A percentile compares a stretch with the other conserved stretches of the same genome.
phyloP scores from a whole-genome alignment of 495 filamentous ascomycete species.

The Tuber brumale region DNA sequence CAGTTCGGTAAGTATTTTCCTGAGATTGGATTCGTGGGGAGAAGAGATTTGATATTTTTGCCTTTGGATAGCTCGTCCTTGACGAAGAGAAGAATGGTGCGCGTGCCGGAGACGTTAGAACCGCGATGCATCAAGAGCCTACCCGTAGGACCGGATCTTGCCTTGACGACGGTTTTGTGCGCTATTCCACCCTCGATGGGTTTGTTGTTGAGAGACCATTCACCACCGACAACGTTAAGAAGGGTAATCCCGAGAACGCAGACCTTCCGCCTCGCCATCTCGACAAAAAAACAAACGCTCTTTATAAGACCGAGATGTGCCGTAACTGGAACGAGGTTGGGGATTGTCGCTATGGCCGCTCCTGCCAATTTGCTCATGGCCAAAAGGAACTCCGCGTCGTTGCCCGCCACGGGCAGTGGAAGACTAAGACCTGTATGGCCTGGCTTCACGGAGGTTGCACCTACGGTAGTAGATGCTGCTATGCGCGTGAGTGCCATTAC shows the following conservation, averaged over 20 bases:
- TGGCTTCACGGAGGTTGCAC: conserved; percentile 41
- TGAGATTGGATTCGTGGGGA: neutral
- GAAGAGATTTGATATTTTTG: neutral
- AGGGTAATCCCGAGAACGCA: neutral
- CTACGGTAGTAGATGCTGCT: conserved; percentile 40
- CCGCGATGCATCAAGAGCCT: neutral
- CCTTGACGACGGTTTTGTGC: neutral
- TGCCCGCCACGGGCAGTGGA: conserved; percentile 40
- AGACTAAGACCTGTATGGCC: conserved; percentile 40
- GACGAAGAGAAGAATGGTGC: neutral
- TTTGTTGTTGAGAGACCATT: neutral
- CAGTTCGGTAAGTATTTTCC: neutral
- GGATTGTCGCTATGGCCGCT: conserved; percentile 38
- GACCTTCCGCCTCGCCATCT: conserved; percentile 32
- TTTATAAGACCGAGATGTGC: conserved; percentile 42
- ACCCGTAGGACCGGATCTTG: neutral
- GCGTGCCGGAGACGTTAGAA: neutral
- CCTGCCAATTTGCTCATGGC: conserved; percentile 41
- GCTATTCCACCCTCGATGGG: neutral
- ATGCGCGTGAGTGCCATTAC: conserved; percentile 32
- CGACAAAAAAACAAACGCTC: conserved; percentile 39
- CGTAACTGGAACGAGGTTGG: conserved; percentile 39
- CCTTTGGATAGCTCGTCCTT: neutral
- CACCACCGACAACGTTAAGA: neutral
- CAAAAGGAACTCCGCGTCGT: conserved; percentile 36